phyloP scores from a whole-genome alignment of 1,284 basidiomycete species.

The Uromyces viciae-fabae region DNA sequence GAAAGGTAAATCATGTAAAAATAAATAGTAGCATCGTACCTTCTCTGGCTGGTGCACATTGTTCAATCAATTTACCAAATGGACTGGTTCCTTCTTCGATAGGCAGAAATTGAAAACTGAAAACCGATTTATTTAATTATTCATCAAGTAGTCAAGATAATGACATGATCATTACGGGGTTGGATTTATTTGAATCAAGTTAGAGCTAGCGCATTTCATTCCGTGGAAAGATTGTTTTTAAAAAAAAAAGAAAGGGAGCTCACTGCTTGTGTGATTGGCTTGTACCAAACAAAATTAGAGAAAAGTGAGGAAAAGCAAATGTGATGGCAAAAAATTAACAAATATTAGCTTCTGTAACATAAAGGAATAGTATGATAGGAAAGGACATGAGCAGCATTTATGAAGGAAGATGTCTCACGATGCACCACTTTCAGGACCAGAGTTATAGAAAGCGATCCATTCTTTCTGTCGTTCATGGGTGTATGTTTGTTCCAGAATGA shows the following conservation, averaged over 20 bases:
- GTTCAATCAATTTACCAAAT: constrained; percentile 47
- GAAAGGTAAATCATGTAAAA: constrained; percentile 9
- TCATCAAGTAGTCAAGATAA: no score
- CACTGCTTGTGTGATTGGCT: background rate
- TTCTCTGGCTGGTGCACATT: constrained; percentile 45
- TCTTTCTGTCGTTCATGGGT: constrained; percentile 57
- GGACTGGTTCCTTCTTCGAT: constrained; percentile 48
- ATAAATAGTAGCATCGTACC: constrained; percentile 23
- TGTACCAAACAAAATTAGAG: background rate
- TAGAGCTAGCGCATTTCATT: no score
- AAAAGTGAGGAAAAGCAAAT: background rate
- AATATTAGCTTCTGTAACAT: no score
- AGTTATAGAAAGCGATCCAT: constrained; percentile 77
- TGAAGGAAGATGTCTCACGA: constrained; percentile 28
- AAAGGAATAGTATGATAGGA: background rate
- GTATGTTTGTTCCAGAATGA: constrained; percentile 66
- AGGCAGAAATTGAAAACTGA: constrained; percentile 50
- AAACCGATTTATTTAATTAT: background rate
- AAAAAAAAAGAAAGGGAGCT: background rate
- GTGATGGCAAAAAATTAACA: no score
- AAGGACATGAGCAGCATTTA: background rate
- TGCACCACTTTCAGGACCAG: constrained; percentile 74
- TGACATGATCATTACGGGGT: no score
- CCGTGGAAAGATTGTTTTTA: background rate
- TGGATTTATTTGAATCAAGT: no score